Percentiles rank a stretch among this genome's conserved stretches.
These are phyloP conservation scores for Trametes hirsuta DNA, from an alignment of 1,284 basidiomycete species.

Conservation along the genomic window DNA sequence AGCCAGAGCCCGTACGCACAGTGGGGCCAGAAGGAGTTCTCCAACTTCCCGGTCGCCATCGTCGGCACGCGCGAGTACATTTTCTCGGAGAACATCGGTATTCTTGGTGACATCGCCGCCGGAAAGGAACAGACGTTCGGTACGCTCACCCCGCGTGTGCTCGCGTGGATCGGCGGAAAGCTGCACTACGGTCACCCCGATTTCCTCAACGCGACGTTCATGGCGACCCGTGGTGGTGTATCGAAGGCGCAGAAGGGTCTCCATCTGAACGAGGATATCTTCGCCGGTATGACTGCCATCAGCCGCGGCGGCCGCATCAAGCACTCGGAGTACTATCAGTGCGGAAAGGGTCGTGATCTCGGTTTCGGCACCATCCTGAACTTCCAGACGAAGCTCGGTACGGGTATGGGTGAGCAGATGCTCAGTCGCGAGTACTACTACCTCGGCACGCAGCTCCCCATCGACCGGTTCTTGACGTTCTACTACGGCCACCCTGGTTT, in stretches of 20 bases:
- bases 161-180: constrained; percentile 98
- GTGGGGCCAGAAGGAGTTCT: constrained; percentile 92
- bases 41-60: constrained; percentile 93
- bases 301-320: constrained; percentile 99
- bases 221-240: constrained; percentile 98
- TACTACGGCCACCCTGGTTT: constrained; percentile 99
- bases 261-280: constrained; percentile 99
- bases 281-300: constrained; percentile 99
- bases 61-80: constrained; percentile 99
- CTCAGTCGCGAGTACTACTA: constrained; percentile 99
- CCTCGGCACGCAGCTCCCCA: constrained; percentile 95
- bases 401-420: constrained; percentile 99
- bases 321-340: constrained; percentile 99
- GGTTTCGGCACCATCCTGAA: constrained; percentile 99
- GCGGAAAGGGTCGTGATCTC: constrained; percentile 98
- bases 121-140: constrained; percentile 99
- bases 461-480: constrained; percentile 99
- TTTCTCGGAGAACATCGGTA: constrained; percentile 99
- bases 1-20: constrained; percentile 95
- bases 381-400: constrained; percentile 99
- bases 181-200: constrained; percentile 99
- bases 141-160: constrained; percentile 94
- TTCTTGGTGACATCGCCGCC: constrained; percentile 98
- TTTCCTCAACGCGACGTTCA: constrained; percentile 98
- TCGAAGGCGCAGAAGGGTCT: constrained; percentile 99